A percentile compares a stretch with the other conserved stretches of the same genome.
Evolutionary conservation across 495 filamentous ascomycete genomes (phyloP).

Genomic region (Parathielavia appendiculata): DNA sequence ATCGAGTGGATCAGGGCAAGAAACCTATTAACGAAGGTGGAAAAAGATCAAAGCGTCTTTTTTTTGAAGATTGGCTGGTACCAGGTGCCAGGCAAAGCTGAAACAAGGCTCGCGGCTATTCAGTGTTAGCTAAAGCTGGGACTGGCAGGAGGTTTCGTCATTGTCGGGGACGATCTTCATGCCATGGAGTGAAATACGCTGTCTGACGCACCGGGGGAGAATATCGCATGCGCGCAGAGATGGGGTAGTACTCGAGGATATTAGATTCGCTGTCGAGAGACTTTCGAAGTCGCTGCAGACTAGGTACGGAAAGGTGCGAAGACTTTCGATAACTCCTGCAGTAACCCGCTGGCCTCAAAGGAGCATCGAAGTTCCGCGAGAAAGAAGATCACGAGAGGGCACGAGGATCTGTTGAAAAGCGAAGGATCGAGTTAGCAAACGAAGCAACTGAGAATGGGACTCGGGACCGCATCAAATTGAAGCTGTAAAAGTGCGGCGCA

Average conservation of each 20-base stretch:
- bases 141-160: conserved; percentile 28
- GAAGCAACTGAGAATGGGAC: neutral
- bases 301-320: conserved; percentile 35
- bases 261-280: conserved; percentile 27
- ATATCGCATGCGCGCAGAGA: conserved; percentile 12
- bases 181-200: neutral
- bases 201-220: conserved; percentile 17
- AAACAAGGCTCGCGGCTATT: conserved; percentile 33
- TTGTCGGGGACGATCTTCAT: conserved; percentile 24
- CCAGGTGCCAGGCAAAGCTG: conserved; percentile 31
- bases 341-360: conserved; percentile 90
- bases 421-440: conserved; percentile 26
- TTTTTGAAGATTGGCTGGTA: conserved; percentile 20
- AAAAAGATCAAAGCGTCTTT: conserved; percentile 18
- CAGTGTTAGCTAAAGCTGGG: conserved; percentile 27
- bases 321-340: conserved; percentile 67
- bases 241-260: conserved; percentile 15
- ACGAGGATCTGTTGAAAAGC: conserved; percentile 25
- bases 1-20: conserved; percentile 20
- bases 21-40: conserved; percentile 11
- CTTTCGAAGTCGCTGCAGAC: conserved; percentile 38
- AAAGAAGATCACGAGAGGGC: conserved; percentile 26
- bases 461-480: too few relatives aligned
- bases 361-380: conserved; percentile 48
- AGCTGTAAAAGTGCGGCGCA: neutral